Evolutionary conservation across 2,329 filamentous ascomycete genomes (phyloP).

Genomic region (Epichloe gansuensis): DNA sequence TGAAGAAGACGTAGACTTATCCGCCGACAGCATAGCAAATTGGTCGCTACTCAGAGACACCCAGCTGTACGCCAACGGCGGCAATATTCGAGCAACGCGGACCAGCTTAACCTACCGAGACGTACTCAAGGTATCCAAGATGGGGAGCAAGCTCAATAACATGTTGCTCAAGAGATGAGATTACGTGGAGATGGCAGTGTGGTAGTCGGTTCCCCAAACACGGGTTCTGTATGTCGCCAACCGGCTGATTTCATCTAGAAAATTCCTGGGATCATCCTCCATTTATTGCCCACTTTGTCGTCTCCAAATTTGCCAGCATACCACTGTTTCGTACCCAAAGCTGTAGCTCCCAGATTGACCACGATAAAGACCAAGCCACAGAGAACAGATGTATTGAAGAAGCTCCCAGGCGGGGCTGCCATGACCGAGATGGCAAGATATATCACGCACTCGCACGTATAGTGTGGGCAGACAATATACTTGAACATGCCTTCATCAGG

Average conservation of each 20-base stretch:
- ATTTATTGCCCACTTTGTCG: conserved; percentile 48
- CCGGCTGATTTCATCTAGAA: conserved; percentile 27
- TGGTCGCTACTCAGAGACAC: conserved; percentile 52
- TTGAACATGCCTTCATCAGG: conserved; percentile 63
- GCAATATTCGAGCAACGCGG: conserved; percentile 45
- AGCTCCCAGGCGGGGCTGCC: conserved; percentile 53
- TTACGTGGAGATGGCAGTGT: background rate
- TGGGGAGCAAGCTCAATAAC: conserved; percentile 56
- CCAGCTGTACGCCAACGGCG: conserved; percentile 34
- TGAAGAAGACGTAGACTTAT: conserved; percentile 53
- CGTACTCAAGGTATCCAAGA: conserved; percentile 67
- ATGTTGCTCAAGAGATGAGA: conserved; percentile 27
- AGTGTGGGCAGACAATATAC: conserved; percentile 73
- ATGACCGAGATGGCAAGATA: conserved; percentile 68
- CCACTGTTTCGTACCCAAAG: conserved; percentile 66
- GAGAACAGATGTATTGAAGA: conserved; percentile 62
- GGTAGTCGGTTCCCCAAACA: background rate
- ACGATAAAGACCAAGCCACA: conserved; percentile 61
- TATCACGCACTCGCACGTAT: conserved; percentile 75
- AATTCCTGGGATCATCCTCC: conserved; percentile 65
- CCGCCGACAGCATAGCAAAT: conserved; percentile 51
- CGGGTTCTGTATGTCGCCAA: background rate
- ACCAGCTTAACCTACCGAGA: conserved; percentile 75
- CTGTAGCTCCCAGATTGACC: conserved; percentile 72
- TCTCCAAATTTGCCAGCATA: conserved; percentile 64